Conservation (phyloP, 352 stramenopile species). For the Globisporangium cystogenes region DNA sequence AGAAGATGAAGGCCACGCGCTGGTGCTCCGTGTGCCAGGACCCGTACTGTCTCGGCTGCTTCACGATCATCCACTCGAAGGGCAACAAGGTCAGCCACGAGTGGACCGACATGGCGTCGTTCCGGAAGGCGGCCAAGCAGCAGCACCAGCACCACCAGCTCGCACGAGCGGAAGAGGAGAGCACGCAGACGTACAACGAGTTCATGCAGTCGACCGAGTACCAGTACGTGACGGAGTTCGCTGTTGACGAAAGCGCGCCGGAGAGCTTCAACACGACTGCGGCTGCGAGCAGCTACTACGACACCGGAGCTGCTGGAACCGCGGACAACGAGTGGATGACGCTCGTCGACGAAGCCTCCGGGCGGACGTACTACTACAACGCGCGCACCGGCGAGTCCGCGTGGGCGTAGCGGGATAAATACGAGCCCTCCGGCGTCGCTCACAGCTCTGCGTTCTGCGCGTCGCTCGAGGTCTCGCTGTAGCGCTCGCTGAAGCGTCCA, state of each 20-base stretch:
- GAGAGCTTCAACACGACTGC: slow-evolving; percentile 10
- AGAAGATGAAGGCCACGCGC: slow-evolving; percentile 79
- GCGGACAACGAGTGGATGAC: slow-evolving; percentile 36
- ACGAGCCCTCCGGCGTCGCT: slow-evolving; percentile 8
- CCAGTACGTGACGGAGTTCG: slow-evolving; percentile 62
- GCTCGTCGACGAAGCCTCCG: slow-evolving; percentile 53
- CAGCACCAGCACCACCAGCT: slow-evolving; percentile 23
- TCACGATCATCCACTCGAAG: slow-evolving; percentile 79
- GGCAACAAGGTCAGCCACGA: slow-evolving; percentile 68
- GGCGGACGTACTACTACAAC: slow-evolving; percentile 77
- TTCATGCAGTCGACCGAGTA: slow-evolving; percentile 73
- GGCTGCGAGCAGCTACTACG: background rate
- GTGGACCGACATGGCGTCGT: slow-evolving; percentile 65
- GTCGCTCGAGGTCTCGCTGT: slow-evolving; percentile 4
- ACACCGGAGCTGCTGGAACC: slow-evolving; percentile 3
- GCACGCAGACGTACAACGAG: slow-evolving; percentile 68
- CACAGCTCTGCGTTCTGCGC: slow-evolving; percentile 6
- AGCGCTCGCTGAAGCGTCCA: background rate
- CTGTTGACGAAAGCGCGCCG: slow-evolving; percentile 11
- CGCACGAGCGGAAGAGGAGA: slow-evolving; percentile 45
- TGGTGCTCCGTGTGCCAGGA: slow-evolving; percentile 75
- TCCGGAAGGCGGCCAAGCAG: slow-evolving; percentile 40
- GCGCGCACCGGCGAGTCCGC: slow-evolving; percentile 54
- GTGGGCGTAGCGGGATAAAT: slow-evolving; percentile 40
- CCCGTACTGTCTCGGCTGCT: slow-evolving; percentile 77